A percentile compares a stretch with the other conserved stretches of the same genome.
Conservation (phyloP, 805 yeast genomes). For the Yamadazyma philogaea region DNA sequence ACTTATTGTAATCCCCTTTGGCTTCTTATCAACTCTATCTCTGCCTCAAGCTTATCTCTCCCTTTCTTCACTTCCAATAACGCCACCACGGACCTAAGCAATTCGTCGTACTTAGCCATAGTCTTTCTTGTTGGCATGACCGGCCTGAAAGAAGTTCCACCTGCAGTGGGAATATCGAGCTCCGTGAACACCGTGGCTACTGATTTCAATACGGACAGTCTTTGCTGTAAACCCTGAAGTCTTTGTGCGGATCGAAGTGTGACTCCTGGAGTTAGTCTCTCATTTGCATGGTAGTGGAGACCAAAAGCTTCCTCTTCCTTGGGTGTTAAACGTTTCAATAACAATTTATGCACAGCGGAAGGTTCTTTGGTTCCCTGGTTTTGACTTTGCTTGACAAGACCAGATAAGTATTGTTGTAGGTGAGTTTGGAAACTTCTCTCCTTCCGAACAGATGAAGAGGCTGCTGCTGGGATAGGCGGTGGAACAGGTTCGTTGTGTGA, state of each 20-base stretch:
- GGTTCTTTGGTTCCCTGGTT: conserved; percentile 29
- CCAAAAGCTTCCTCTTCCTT: conserved; percentile 88
- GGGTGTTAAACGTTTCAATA: conserved; percentile 57
- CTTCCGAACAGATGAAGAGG: conserved; percentile 46
- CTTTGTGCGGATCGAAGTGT: conserved; percentile 65
- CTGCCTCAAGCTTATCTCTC: conserved; percentile 83
- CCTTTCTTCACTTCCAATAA: conserved; percentile 83
- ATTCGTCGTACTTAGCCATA: conserved; percentile 69
- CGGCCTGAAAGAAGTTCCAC: conserved; percentile 59
- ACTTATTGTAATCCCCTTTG: conserved; percentile 23
- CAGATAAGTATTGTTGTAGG: conserved; percentile 41
- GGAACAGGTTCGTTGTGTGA: conserved; percentile 44
- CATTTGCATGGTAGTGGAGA: conserved; percentile 66
- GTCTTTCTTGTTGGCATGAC: conserved; percentile 83
- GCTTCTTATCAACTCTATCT: conserved; percentile 45
- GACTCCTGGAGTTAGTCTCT: conserved; percentile 76
- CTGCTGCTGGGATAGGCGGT: conserved; percentile 55
- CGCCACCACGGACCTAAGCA: conserved; percentile 65
- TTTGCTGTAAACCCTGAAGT: conserved; percentile 46
- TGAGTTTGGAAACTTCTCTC: conserved; percentile 45
- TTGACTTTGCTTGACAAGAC: conserved; percentile 34
- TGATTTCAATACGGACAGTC: conserved; percentile 76
- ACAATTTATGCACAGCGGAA: conserved; percentile 38
- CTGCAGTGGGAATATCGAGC: conserved; percentile 64
- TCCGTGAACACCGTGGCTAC: conserved; percentile 69